phyloP scores from a whole-genome alignment of 1,284 basidiomycete genomes.

The Phellopilus nigrolimitatus region DNA sequence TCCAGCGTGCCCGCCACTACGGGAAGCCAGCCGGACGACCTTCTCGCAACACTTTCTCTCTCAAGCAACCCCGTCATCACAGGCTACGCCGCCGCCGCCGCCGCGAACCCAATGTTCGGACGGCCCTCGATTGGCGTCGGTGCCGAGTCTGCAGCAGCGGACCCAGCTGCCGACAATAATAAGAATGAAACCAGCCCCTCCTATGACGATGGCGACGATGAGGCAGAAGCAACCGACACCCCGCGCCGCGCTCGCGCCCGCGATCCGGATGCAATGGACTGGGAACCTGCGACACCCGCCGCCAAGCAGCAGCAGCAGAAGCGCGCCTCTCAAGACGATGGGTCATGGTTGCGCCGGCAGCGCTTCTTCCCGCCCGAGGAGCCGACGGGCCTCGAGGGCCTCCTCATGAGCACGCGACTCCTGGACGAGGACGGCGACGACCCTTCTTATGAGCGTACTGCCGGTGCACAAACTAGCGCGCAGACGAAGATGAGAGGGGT shows the following conservation, averaged over 20 bases:
- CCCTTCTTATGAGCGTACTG: not conserved
- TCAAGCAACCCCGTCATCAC: constrained; percentile 54
- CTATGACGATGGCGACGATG: constrained; percentile 28
- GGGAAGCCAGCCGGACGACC: constrained; percentile 35
- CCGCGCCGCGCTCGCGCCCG: not conserved
- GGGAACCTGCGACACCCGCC: constrained; percentile 47
- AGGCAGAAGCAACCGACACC: constrained; percentile 25
- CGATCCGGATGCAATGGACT: constrained; percentile 62
- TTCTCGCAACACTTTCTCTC: constrained; percentile 56
- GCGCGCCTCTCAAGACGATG: constrained; percentile 14
- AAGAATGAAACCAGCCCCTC: too few relatives aligned
- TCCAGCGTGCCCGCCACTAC: not conserved
- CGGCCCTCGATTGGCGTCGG: constrained; percentile 42
- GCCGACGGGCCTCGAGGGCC: constrained; percentile 69
- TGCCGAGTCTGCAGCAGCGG: not conserved
- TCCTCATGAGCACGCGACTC: constrained; percentile 63
- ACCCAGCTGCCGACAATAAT: too few relatives aligned
- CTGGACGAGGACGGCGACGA: constrained; percentile 35
- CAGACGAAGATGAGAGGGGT: not conserved
- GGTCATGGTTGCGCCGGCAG: constrained; percentile 43
- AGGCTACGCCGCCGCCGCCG: constrained; percentile 1
- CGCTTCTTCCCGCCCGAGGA: constrained; percentile 72
- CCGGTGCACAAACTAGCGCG: not conserved
- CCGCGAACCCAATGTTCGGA: constrained; percentile 57
- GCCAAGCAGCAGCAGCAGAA: constrained; percentile 10